A percentile compares a stretch with the other conserved stretches of the same genome.
These are phyloP conservation scores for Pugionium cornutum DNA, from an alignment of 345 rosid genomes.

Conservation along the genomic window DNA sequence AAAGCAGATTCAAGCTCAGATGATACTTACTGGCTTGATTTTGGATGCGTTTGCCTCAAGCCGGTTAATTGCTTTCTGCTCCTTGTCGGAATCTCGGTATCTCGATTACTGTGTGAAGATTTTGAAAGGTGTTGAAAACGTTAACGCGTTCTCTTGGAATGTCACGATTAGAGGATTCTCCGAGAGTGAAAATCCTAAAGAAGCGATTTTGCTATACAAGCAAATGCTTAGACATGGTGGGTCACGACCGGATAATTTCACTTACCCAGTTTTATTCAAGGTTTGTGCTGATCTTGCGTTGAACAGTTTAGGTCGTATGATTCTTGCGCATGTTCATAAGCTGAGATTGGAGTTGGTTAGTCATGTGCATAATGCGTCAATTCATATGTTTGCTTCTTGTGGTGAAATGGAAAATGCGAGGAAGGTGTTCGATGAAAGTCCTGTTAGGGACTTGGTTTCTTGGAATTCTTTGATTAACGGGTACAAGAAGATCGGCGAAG, in stretches of 20 bases:
- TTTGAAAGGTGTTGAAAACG: conserved; percentile 44
- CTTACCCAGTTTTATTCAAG: conserved; percentile 70
- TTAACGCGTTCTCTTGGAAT: conserved; percentile 73
- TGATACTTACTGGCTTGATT: conserved; percentile 53
- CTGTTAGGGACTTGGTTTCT: conserved; percentile 76
- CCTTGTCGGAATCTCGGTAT: conserved; percentile 56
- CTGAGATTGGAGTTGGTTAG: conserved; percentile 58
- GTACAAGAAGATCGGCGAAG: conserved; percentile 54
- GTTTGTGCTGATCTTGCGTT: conserved; percentile 52
- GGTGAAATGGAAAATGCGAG: conserved; percentile 63
- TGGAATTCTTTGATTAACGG: conserved; percentile 91
- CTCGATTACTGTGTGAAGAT: conserved; percentile 61
- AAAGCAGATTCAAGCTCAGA: conserved; percentile 76
- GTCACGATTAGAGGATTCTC: conserved; percentile 61
- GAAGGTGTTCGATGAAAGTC: conserved; percentile 73
- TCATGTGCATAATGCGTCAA: conserved; percentile 67
- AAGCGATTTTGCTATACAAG: conserved; percentile 52
- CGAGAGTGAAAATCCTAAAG: conserved; percentile 49
- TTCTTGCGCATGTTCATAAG: conserved; percentile 67
- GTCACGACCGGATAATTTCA: conserved; percentile 66
- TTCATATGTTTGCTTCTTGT: conserved; percentile 55
- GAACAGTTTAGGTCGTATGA: conserved; percentile 47
- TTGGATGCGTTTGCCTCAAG: conserved; percentile 62
- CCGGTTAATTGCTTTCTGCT: conserved; percentile 64
- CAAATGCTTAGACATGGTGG: conserved; percentile 59